Conservation (phyloP, 805 yeast species). For the Candida wancherniae region DNA sequence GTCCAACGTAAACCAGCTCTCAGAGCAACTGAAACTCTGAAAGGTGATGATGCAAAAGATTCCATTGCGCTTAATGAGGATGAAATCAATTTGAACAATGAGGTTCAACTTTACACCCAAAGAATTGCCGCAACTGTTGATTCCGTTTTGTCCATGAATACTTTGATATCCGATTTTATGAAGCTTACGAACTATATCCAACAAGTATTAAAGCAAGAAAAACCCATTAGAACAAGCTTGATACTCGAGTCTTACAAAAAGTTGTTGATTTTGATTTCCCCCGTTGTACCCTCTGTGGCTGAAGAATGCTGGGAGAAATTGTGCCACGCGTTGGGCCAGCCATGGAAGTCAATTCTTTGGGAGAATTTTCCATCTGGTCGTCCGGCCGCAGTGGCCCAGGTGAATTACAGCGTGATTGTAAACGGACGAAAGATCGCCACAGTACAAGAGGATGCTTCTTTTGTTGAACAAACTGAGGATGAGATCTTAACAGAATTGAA, state of each 20-base stretch:
- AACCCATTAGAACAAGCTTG: conserved; percentile 34
- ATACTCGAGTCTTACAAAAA: conserved; percentile 46
- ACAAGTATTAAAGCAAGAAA: conserved; percentile 31
- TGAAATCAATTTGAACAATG: conserved; percentile 59
- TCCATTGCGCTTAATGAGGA: conserved; percentile 27
- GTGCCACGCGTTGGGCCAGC: conserved; percentile 11
- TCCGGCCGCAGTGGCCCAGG: too few relatives aligned
- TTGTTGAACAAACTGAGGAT: conserved; percentile 36
- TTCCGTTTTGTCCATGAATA: conserved; percentile 62
- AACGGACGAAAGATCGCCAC: conserved; percentile 66
- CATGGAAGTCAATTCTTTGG: conserved; percentile 48
- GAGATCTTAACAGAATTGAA: conserved; percentile 45
- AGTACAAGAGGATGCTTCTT: conserved; percentile 33
- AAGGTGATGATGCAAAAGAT: conserved; percentile 9
- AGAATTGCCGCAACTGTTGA: conserved; percentile 58
- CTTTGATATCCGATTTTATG: conserved; percentile 87
- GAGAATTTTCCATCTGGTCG: conserved; percentile 72
- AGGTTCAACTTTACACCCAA: conserved; percentile 42
- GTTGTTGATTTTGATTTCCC: conserved; percentile 62
- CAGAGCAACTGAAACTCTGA: too few relatives aligned
- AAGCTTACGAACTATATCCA: conserved; percentile 57
- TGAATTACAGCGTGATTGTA: conserved; percentile 56
- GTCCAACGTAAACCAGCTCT: neutral
- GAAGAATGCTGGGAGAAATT: conserved; percentile 74
- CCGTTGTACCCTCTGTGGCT: conserved; percentile 74